phyloP scores from a whole-genome alignment of 345 rosid genomes.

The Sonneratia caseolaris region DNA sequence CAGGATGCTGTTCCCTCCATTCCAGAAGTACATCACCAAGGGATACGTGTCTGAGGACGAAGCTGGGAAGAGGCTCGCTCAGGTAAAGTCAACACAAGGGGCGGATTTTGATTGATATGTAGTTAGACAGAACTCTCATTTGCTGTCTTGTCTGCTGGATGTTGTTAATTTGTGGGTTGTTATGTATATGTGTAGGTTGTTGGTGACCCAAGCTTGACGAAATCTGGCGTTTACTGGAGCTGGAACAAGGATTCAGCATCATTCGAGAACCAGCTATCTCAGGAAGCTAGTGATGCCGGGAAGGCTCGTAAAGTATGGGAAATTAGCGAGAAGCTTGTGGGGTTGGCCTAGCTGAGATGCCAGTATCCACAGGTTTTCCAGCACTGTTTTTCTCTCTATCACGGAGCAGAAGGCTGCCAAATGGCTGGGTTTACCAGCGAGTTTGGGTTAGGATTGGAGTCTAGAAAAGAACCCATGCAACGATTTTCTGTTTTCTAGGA shows the following conservation, averaged over 20 bases:
- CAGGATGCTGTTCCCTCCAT: conserved; percentile 85
- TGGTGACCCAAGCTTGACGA: conserved; percentile 74
- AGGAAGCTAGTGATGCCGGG: conserved; percentile 77
- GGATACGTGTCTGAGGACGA: conserved; percentile 91
- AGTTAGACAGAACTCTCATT: not conserved
- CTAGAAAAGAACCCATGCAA: not conserved
- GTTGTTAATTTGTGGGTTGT: conserved; percentile 8
- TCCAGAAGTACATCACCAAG: conserved; percentile 95
- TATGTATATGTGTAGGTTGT: conserved; percentile 40
- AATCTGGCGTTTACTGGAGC: conserved; percentile 96
- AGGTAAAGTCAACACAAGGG: conserved; percentile 34
- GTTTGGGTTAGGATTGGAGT: not conserved
- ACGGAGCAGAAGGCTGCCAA: not conserved
- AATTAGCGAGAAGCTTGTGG: conserved; percentile 90
- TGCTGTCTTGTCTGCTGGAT: not conserved
- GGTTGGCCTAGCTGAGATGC: conserved; percentile 44
- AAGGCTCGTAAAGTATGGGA: conserved; percentile 97
- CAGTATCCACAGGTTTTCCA: not conserved
- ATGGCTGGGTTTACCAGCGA: not conserved
- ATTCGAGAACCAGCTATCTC: conserved; percentile 84
- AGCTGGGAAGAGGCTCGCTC: conserved; percentile 89
- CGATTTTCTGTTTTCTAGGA: not conserved
- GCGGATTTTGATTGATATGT: not conserved
- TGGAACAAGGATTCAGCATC: conserved; percentile 96
- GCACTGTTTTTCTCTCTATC: not conserved